Conservation (phyloP, 163 green algal genomes). For the Volvox carteri region DNA sequence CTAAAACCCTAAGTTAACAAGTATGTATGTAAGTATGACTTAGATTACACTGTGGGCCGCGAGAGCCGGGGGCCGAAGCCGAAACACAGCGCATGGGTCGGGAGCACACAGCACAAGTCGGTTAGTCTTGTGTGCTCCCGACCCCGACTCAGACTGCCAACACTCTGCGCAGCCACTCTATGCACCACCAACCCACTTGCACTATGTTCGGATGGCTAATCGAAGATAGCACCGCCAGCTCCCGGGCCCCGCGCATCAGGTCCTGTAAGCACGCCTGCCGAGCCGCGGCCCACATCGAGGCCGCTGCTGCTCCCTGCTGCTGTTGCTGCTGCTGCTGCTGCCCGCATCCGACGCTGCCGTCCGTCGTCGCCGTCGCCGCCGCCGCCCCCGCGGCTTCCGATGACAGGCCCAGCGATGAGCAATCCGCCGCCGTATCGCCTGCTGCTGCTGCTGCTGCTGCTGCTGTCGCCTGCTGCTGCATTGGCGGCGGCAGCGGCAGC, state of each 20-base stretch:
- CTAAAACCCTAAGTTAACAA: too few relatives aligned
- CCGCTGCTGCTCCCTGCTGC: neutral
- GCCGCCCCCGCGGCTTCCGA: too few relatives aligned
- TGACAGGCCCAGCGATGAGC: neutral
- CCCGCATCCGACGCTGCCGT: neutral
- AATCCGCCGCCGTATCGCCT: neutral
- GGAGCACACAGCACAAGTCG: too few relatives aligned
- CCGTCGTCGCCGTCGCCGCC: neutral
- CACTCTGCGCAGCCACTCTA: too few relatives aligned
- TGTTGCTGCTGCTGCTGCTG: neutral
- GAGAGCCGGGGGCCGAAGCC: too few relatives aligned
- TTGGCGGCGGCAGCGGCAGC: neutral
- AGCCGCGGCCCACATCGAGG: neutral
- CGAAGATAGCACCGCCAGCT: slow-evolving; percentile 20
- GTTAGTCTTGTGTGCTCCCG: too few relatives aligned
- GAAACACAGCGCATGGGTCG: too few relatives aligned
- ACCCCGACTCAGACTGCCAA: too few relatives aligned
- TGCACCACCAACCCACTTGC: too few relatives aligned
- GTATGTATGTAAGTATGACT: too few relatives aligned
- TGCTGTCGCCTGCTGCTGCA: neutral
- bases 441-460: neutral
- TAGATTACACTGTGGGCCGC: too few relatives aligned
- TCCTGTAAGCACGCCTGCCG: neutral
- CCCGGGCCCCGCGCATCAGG: neutral
- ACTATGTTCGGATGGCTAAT: slow-evolving; percentile 39